Percentiles rank a stretch among this genome's conserved stretches.
phyloP scores from a whole-genome alignment of 2,329 filamentous ascomycete genomes.

The Penicillium capsulatum region DNA sequence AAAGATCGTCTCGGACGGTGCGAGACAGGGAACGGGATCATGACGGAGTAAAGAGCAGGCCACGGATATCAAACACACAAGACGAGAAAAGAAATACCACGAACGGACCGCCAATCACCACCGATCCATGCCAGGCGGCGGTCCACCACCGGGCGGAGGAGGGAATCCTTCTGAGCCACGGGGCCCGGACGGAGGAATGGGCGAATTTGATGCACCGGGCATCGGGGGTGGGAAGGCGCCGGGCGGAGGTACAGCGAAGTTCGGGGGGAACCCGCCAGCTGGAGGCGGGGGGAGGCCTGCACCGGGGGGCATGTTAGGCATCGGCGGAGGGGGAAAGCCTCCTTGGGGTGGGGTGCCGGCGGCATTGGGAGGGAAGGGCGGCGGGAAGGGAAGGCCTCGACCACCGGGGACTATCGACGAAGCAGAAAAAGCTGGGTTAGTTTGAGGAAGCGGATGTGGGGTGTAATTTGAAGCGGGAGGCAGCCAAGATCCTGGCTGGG shows the following conservation, averaged over 20 bases:
- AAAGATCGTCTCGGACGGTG: too few species aligned
- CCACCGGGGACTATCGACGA: constrained; percentile 49
- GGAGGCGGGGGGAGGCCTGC: constrained; percentile 44
- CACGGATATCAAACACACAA: too few species aligned
- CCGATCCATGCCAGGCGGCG: constrained; percentile 30
- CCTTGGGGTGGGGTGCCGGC: constrained; percentile 37
- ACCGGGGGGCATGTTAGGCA: constrained; percentile 41
- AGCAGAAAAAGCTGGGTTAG: not conserved
- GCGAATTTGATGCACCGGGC: constrained; percentile 23
- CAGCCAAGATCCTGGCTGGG: too few species aligned
- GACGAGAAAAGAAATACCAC: too few species aligned
- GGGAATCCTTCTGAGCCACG: constrained; percentile 29
- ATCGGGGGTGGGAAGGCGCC: constrained; percentile 42
- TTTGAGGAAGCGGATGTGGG: not conserved
- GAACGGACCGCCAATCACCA: constrained; percentile 26
- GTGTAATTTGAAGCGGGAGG: too few species aligned
- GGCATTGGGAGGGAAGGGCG: constrained; percentile 37
- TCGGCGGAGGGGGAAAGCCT: constrained; percentile 29
- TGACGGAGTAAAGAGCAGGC: too few species aligned
- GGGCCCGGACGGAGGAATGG: constrained; percentile 24
- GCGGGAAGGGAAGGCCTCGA: constrained; percentile 53
- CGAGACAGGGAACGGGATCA: too few species aligned
- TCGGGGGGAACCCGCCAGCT: constrained; percentile 37
- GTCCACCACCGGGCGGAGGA: constrained; percentile 28
- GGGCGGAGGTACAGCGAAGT: constrained; percentile 25